Percentiles rank a stretch among this genome's conserved stretches.
Evolutionary conservation across 2,329 filamentous ascomycete genomes (phyloP).

Genomic region (Nothomitra cinnamomea): DNA sequence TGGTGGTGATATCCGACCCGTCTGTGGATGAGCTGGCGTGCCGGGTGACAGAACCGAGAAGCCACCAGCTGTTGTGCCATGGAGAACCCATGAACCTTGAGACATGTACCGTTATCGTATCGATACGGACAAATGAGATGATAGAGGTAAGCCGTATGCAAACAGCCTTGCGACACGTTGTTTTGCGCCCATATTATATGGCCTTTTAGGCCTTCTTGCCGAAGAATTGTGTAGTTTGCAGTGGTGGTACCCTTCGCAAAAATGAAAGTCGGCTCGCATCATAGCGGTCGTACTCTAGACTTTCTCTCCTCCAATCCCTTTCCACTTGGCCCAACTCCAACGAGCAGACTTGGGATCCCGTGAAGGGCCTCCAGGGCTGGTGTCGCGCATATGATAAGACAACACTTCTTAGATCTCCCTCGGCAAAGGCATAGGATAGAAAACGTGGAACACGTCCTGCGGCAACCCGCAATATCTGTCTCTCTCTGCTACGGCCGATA

Average conservation of each 20-base stretch:
- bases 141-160: background rate
- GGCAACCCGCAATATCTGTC: background rate
- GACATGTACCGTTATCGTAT: background rate
- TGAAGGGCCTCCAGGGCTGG: background rate
- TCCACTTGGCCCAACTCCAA: too few relatives aligned
- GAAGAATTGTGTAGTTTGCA: too few relatives aligned
- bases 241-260: too few relatives aligned
- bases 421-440: background rate
- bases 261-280: background rate
- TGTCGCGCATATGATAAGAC: background rate
- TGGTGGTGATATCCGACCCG: background rate
- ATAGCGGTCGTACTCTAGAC: background rate
- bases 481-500: too few relatives aligned
- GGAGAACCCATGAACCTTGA: background rate
- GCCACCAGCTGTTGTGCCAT: background rate
- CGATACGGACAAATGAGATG: background rate
- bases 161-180: slow-evolving; percentile 4
- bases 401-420: slow-evolving; percentile 2
- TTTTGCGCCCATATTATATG: background rate
- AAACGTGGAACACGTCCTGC: background rate
- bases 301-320: too few relatives aligned
- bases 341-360: background rate
- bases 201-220: background rate
- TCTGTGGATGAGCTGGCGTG: slow-evolving; percentile 1
- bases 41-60: background rate